phyloP scores from a whole-genome alignment of 1,284 basidiomycete species.

The Ceratobasidium theobromae region DNA sequence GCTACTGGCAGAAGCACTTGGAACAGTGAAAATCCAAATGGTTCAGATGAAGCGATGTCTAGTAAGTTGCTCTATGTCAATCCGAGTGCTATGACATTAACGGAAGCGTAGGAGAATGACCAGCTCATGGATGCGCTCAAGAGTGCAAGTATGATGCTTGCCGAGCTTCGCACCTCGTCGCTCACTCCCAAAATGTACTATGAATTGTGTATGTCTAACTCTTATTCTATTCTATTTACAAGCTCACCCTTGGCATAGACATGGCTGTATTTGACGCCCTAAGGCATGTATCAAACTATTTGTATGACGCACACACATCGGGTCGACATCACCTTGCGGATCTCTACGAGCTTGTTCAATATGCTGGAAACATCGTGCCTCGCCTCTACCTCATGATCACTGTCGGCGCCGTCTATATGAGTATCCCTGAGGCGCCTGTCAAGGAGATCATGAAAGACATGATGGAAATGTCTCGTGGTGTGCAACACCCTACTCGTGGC shows the following conservation, averaged over 20 bases:
- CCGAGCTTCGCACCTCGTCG: slow-evolving; percentile 88
- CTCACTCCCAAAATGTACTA: slow-evolving; percentile 95
- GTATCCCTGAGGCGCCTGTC: slow-evolving; percentile 88
- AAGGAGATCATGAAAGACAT: slow-evolving; percentile 99
- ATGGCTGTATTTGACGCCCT: slow-evolving; percentile 97
- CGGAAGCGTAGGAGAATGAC: slow-evolving; percentile 69
- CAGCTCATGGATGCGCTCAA: slow-evolving; percentile 97
- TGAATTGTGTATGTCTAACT: slow-evolving; percentile 76
- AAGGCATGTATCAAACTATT: slow-evolving; percentile 88
- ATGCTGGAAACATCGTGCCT: slow-evolving; percentile 91
- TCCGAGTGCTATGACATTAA: neutral
- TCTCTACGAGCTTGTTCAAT: slow-evolving; percentile 96
- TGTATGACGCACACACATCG: slow-evolving; percentile 89
- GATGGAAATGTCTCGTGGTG: slow-evolving; percentile 97
- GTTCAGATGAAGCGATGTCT: slow-evolving; percentile 92
- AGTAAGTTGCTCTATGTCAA: slow-evolving; percentile 50
- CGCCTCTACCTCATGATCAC: slow-evolving; percentile 97
- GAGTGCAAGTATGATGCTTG: slow-evolving; percentile 91
- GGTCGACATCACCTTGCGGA: slow-evolving; percentile 92
- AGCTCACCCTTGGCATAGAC: slow-evolving; percentile 52
- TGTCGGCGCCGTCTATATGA: slow-evolving; percentile 97
- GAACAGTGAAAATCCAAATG: slow-evolving; percentile 88
- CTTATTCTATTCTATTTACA: slow-evolving; percentile 19
- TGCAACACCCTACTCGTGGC: slow-evolving; percentile 90
- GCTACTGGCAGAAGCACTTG: slow-evolving; percentile 76